Evolutionary conservation across 176 grass and related monocot genomes (phyloP), one percentile per base, ranked within the genome.

Genomic region (Areca catechu): DNA sequence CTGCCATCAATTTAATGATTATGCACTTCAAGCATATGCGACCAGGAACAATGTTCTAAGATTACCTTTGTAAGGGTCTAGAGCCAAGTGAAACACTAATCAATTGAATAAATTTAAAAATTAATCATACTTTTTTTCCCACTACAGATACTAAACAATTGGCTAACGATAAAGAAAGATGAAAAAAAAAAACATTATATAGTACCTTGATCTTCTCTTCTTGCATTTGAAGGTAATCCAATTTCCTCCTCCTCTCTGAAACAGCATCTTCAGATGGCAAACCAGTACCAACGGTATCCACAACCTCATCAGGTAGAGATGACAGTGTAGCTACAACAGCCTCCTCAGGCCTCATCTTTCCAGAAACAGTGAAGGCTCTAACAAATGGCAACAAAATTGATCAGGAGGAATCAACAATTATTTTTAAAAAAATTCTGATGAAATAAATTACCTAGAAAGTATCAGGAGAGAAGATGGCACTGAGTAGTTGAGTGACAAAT

Each of bases 181-280:
- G 29, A 30, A 30, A 1, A 30, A 29, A 29, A 29, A 6, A 30
- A 30, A 37, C 7, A 37, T 37, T 9, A 37, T 37, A 66, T 66
- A 16, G 57, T 73, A 92, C 93, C 84, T 98, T 92, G 67, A 98
- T 98, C 74, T 92, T 88, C 74, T 98, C 88, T 85, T 98, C 93
- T 74, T 98, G 93, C 93, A 98, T 88, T 76, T 92, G 84, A 48
- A 98, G 83, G 88, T 92, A 98, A 68, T 92, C 87, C 62, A 92
- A 80, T 70, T 85, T 92, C 65, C 76, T 87, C 65, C 72, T 91
- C 78, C 93, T 98, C 69, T 92, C 87, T 67, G 87, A 92, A 72
- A 98, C 84, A 68, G 87, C 82, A 85, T 98, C 93, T 85, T 92
- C 87, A 56, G 93, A 98, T 68, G 84, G 93, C 69, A 98, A 82